These are phyloP conservation scores for Exsudoporus frostii DNA, from an alignment of 768 basidiomycete species.

Conservation along the genomic window DNA sequence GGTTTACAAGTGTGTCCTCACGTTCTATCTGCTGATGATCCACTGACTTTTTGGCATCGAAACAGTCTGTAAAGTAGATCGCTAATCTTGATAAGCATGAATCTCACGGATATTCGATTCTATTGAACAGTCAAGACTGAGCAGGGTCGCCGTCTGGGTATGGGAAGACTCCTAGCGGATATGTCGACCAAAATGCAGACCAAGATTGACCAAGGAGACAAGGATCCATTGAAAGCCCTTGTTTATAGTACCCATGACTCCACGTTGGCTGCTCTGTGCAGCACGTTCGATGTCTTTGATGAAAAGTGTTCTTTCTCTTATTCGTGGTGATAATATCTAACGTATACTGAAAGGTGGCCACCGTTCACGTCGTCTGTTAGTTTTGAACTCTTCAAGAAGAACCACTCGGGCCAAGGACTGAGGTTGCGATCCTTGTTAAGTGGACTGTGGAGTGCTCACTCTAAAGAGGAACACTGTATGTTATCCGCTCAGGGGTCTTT, in stretches of 20 bases:
- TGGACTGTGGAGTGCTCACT: conserved; percentile 33
- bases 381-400: conserved; percentile 66
- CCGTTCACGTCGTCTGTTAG: conserved; percentile 72
- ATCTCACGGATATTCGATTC: conserved; percentile 1
- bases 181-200: conserved; percentile 59
- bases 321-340: neutral
- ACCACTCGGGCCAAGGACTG: conserved; percentile 4
- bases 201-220: conserved; percentile 44
- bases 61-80: conserved; percentile 24
- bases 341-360: conserved; percentile 52
- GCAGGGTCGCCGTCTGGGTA: conserved; percentile 71
- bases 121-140: conserved; percentile 58
- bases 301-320: conserved; percentile 40
- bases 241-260: conserved; percentile 75
- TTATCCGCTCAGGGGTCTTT: neutral
- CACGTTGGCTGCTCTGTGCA: conserved; percentile 57
- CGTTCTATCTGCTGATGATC: neutral
- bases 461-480: conserved; percentile 44
- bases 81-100: neutral
- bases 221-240: conserved; percentile 58
- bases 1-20: conserved; percentile 57
- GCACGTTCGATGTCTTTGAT: conserved; percentile 71
- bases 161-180: conserved; percentile 72
- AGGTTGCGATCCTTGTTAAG: conserved; percentile 43
- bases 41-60: conserved; percentile 6